Conservation (phyloP, 2,329 filamentous ascomycete genomes). For the Triangularia verruculosa region DNA sequence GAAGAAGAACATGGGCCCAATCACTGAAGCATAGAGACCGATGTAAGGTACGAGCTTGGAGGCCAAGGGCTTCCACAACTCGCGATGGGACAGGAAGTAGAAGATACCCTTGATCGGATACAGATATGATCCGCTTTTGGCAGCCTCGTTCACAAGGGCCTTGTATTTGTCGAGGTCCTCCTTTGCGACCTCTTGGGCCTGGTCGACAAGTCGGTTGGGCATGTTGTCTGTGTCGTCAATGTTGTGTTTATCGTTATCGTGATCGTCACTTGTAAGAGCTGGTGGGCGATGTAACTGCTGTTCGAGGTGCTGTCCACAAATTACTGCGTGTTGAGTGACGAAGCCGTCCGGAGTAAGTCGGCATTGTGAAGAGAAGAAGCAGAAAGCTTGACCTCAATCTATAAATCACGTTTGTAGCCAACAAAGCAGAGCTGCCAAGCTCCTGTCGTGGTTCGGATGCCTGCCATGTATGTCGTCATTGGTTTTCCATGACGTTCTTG, state of each 20-base stretch:
- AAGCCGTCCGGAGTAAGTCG: neutral
- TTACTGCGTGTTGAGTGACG: neutral
- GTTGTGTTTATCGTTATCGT: neutral
- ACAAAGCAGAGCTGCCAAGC: neutral
- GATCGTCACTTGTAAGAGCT: neutral
- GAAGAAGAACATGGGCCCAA: constrained; percentile 79
- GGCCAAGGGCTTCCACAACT: constrained; percentile 58
- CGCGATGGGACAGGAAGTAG: constrained; percentile 55
- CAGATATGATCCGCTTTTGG: constrained; percentile 73
- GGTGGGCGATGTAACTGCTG: neutral
- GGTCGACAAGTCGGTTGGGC: constrained; percentile 35
- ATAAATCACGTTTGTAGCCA: neutral
- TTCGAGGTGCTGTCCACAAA: neutral
- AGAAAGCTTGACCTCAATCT: neutral
- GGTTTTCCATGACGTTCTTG: neutral
- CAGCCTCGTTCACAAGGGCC: constrained; percentile 63
- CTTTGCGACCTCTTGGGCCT: constrained; percentile 52
- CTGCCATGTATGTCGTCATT: neutral
- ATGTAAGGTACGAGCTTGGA: constrained; percentile 59
- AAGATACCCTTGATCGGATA: constrained; percentile 76
- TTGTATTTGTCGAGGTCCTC: constrained; percentile 71
- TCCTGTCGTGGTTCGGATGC: neutral
- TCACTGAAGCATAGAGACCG: constrained; percentile 67
- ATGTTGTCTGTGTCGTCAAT: constrained; percentile 13
- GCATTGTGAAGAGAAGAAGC: neutral